Conservation (phyloP, 257 asterid genomes). For the Cynanchum wilfordii region DNA sequence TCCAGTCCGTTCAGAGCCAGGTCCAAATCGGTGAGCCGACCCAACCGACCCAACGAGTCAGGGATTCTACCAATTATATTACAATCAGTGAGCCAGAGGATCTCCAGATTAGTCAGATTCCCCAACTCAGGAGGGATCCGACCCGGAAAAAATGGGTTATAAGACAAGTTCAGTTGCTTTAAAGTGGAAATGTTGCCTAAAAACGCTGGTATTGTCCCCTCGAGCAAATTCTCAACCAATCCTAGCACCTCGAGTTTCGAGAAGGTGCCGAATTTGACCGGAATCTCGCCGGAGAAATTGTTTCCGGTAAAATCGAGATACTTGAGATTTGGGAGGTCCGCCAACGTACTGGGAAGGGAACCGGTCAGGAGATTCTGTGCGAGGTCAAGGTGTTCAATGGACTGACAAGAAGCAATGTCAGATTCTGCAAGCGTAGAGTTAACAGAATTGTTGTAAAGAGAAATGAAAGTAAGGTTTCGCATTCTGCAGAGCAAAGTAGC, state of each 20-base stretch:
- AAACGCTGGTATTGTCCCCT: conserved; percentile 66
- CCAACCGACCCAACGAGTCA: conserved; percentile 64
- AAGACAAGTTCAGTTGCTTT: conserved; percentile 82
- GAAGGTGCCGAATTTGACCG: conserved; percentile 66
- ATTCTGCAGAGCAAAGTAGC: conserved; percentile 59
- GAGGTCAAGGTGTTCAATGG: conserved; percentile 75
- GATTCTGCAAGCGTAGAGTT: conserved; percentile 50
- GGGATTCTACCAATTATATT: conserved; percentile 75
- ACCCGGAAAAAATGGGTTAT: conserved; percentile 79
- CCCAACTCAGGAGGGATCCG: conserved; percentile 90
- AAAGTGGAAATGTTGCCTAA: conserved; percentile 69
- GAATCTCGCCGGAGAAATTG: conserved; percentile 83
- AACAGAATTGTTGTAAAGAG: conserved; percentile 67
- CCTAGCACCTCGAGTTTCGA: conserved; percentile 77
- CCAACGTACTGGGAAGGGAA: conserved; percentile 41
- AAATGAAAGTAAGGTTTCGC: conserved; percentile 40
- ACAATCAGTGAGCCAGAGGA: conserved; percentile 80
- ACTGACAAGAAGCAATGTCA: conserved; percentile 46
- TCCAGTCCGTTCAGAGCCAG: conserved; percentile 60
- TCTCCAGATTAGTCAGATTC: conserved; percentile 60
- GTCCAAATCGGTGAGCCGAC: conserved; percentile 65
- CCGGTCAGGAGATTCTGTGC: conserved; percentile 82
- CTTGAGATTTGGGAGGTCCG: conserved; percentile 59
- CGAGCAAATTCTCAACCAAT: conserved; percentile 68
- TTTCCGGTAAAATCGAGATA: conserved; percentile 86